A percentile compares a stretch with the other conserved stretches of the same genome.
Evolutionary conservation across 345 rosid genomes (phyloP).

Genomic region (Excoecaria agallocha): DNA sequence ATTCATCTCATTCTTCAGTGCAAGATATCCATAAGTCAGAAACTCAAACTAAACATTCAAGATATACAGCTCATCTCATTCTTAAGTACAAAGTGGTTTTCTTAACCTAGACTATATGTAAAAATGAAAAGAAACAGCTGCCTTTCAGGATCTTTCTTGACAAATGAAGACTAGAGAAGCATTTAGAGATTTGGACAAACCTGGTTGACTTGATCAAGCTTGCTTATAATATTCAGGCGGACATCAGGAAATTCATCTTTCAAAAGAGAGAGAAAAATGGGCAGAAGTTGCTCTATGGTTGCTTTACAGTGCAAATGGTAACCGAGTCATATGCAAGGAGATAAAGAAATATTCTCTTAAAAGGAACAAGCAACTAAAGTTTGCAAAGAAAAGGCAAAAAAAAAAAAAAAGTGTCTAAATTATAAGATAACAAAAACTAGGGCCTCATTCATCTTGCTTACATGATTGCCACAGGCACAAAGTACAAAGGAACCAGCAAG

Average conservation of each 20-base stretch:
- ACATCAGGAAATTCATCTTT: conserved; percentile 98
- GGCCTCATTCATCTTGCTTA: neutral
- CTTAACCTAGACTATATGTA: neutral
- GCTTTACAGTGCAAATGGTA: conserved; percentile 47
- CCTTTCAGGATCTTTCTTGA: neutral
- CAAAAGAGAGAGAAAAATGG: conserved; percentile 91
- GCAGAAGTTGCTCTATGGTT: conserved; percentile 91
- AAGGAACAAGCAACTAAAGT: conserved; percentile 3
- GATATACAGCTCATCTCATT: too few relatives aligned
- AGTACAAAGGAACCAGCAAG: neutral
- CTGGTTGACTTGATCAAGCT: conserved; percentile 99
- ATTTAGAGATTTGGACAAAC: conserved; percentile 34
- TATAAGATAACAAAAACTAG: neutral
- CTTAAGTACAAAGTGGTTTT: too few relatives aligned
- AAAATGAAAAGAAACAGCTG: neutral
- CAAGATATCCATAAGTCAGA: neutral
- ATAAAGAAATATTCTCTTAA: neutral
- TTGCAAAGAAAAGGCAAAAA: neutral
- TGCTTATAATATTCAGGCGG: conserved; percentile 92
- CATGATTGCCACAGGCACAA: neutral
- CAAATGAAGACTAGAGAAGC: neutral
- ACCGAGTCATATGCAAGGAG: neutral
- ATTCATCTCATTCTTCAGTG: too few relatives aligned
- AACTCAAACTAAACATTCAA: neutral
- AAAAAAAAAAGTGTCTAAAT: neutral